Evolutionary conservation across 148 eudicot genomes (phyloP).

Genomic region (Agrostemma githago): DNA sequence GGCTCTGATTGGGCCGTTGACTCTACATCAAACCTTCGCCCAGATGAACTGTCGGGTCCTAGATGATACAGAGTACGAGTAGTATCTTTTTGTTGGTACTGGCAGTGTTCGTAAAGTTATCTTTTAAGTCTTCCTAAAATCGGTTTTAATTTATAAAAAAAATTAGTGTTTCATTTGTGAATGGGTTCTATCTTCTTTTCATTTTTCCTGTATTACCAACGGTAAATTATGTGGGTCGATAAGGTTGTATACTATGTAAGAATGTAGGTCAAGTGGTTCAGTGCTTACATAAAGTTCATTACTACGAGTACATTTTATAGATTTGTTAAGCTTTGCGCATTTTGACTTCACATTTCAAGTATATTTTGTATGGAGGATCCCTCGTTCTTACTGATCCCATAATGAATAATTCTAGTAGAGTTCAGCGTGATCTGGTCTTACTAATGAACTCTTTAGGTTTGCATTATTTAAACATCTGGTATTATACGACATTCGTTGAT

Average conservation of each 20-base stretch:
- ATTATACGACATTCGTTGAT: too few species aligned
- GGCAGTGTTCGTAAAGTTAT: neutral
- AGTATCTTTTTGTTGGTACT: neutral
- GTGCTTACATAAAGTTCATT: neutral
- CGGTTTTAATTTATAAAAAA: neutral
- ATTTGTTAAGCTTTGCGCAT: neutral
- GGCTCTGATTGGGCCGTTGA: conserved; percentile 6
- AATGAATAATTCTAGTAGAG: too few species aligned
- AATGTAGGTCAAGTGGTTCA: neutral
- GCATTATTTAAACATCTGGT: neutral
- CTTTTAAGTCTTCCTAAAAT: neutral
- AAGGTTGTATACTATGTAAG: neutral
- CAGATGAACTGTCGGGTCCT: conserved; percentile 23
- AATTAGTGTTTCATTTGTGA: neutral
- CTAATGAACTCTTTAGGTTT: neutral
- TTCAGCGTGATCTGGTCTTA: too few species aligned
- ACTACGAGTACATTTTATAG: neutral
- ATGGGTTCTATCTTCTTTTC: neutral
- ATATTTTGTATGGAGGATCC: too few species aligned
- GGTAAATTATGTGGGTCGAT: neutral
- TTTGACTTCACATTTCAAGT: neutral
- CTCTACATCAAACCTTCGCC: conserved; percentile 19
- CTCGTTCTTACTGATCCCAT: too few species aligned
- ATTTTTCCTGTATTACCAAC: neutral
- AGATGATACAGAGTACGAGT: conserved; percentile 7